Base-by-base conservation (phyloP, 495 filamentous ascomycete genomes). In the Elasticomyces elasticus region DNA sequence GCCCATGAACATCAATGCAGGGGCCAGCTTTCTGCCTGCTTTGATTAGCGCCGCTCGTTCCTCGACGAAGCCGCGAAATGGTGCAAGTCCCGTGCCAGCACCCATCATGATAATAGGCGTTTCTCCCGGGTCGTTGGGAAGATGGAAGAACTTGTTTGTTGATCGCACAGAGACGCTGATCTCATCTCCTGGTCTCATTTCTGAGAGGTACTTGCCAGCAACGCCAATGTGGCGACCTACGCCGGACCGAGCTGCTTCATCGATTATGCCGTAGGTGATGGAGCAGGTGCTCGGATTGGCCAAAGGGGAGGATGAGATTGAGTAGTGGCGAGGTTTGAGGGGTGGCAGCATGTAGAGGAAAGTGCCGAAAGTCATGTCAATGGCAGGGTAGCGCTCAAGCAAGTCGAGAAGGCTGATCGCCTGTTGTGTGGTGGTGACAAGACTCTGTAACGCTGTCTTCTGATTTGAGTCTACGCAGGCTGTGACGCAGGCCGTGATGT, bases 291-390 rank as follows among this genome's bases (percentile, higher is more conserved):
- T 79, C 56, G 73, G 71, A 3, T 84, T 67, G 62, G 49, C 74
- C 1, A 82, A 73, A 0, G 85, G 85, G 0, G 85, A 88, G 0
- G 85, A 88, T 15, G 85, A 89, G 67, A 91, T 87, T 33, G 79
- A 85, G 66, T 89, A 91, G 64, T 86, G 83, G 12, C 86, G 78
- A 15, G 83, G 75, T 20, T 83, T 81, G 77, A 91, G 83, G 0
- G 84, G 84, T 0, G 82, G 82, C 0, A 88, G 77, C 69, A 87
- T 80, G 19, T 75, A 67, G 20, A 89, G 77, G 71, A 82, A 88
- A 19, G 73, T 64, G 23, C 74, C 74, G 31, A 89, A 72, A 0
- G 83, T 71, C 0, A 87, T 65, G 1, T 73, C 62, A 52, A 82
- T 69, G 7, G 70, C 60, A 0, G 79, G 71, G 64, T 79, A 81